Percentiles rank a stretch among this genome's conserved stretches.
phyloP scores from a whole-genome alignment of 129 eudicot species.

The Artemisia annua region DNA sequence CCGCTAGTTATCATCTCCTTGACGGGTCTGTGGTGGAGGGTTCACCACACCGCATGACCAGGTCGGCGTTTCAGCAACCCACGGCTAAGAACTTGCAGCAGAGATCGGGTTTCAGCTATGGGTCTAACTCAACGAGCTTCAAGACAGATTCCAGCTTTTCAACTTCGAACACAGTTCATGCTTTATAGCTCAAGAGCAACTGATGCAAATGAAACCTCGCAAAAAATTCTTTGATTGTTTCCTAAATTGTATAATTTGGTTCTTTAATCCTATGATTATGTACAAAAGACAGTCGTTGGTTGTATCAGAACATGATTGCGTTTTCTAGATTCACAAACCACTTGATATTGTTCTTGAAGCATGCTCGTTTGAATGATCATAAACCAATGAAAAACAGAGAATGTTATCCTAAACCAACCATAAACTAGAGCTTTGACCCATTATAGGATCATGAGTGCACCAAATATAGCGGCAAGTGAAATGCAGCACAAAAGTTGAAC shows the following conservation, averaged over 20 bases:
- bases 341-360: slow-evolving; percentile 8
- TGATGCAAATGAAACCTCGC: too few species aligned
- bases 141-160: too few species aligned
- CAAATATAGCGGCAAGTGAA: slow-evolving; percentile 2
- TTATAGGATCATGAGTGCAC: slow-evolving; percentile 16
- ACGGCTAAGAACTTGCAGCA: slow-evolving; percentile 10
- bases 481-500: slow-evolving; percentile 18
- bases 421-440: too few species aligned
- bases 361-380: slow-evolving; percentile 3
- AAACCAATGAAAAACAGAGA: slow-evolving; percentile 14
- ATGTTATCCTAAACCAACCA: too few species aligned
- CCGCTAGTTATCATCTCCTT: slow-evolving; percentile 35
- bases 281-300: not conserved
- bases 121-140: too few species aligned
- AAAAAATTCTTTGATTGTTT: too few species aligned
- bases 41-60: slow-evolving; percentile 36
- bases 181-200: too few species aligned
- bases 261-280: too few species aligned
- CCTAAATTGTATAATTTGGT: too few species aligned
- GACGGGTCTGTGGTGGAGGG: slow-evolving; percentile 17
- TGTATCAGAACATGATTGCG: too few species aligned
- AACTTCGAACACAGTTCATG: too few species aligned
- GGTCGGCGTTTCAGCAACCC: not conserved
- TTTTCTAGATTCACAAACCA: not conserved
- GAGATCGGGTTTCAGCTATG: not conserved